Evolutionary conservation across 352 stramenopile species (phyloP), one percentile per base, ranked within the genome.

Genomic region (Pythium dissimile): DNA sequence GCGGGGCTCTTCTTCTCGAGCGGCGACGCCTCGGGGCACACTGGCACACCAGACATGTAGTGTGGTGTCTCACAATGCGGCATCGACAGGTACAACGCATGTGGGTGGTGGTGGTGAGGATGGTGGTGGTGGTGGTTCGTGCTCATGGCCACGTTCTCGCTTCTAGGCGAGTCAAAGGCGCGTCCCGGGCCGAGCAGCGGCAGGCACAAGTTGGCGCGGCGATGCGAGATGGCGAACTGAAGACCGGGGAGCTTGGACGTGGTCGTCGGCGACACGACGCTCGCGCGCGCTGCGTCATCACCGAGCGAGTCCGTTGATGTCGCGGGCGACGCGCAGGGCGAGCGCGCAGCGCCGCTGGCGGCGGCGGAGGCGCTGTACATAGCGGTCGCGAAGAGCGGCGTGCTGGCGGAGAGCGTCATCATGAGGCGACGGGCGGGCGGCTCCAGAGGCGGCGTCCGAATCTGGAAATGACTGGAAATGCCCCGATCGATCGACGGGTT

Each of bases 211-310:
- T 84, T 75, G 1, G 55, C 37, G 43, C 73, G 73, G 35, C 72
- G 74, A 26, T 77, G 69, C 9, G 72, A 69, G 53, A 91, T 88
- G 38, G 80, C 78, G 57, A 78, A 84, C 30, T 87, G 74, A 12
- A 91, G 74, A 1, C 70, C 78, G 3, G 80, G 78, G 6, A 91
- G 74, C 65, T 80, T 86, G 23, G 71, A 64, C 30, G 72, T 52
- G 12, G 52, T 57, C 30, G 73, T 66, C 9, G 75, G 73, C 47
- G 77, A 85, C 23, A 74, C 69, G 23, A 66, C 65, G 31, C 3
- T 38, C n/a, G 46, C 24, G 43, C 41, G 51, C 1, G 21, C n/a
- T n/a, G n/a, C 10, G 20, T 66, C 58, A n/a, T 58, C 59, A 9
- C 30, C 18, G 37, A 41, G 52, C 39, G 53, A 68, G 54, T 68